Evolutionary conservation across 768 basidiomycete genomes (phyloP).

Genomic region (Termitomyces sp.): DNA sequence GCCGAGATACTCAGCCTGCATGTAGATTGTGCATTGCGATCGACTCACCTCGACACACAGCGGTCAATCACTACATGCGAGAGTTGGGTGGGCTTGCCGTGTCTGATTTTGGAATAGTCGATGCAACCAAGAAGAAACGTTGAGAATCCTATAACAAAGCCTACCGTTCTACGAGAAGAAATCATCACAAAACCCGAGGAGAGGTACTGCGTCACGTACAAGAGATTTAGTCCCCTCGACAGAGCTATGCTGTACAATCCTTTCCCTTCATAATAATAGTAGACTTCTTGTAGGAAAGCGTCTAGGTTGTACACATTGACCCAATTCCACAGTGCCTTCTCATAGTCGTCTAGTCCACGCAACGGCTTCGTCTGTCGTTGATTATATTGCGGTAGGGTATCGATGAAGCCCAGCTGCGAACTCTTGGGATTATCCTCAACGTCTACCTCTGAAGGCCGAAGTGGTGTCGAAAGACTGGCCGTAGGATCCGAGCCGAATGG

Average conservation of each 20-base stretch:
- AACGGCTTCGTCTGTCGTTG: conserved; percentile 40
- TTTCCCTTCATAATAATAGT: conserved; percentile 94
- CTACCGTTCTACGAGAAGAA: conserved; percentile 68
- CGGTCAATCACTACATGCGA: conserved; percentile 76
- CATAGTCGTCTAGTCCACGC: conserved; percentile 76
- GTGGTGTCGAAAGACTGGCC: conserved; percentile 44
- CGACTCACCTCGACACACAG: conserved; percentile 76
- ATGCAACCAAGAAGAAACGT: conserved; percentile 94
- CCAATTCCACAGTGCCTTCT: conserved; percentile 97
- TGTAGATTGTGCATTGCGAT: neutral
- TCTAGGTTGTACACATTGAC: conserved; percentile 98
- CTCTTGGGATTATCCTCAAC: conserved; percentile 23
- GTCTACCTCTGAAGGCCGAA: conserved; percentile 60
- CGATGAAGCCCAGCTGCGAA: conserved; percentile 15
- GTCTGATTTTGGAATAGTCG: conserved; percentile 79
- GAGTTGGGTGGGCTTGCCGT: conserved; percentile 60
- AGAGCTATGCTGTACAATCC: conserved; percentile 95
- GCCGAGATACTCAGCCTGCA: conserved; percentile 3
- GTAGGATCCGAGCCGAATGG: conserved; percentile 15
- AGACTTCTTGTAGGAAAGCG: conserved; percentile 90
- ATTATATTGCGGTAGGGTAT: conserved; percentile 23
- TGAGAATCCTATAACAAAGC: conserved; percentile 97
- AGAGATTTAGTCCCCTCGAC: conserved; percentile 83
- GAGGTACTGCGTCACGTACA: conserved; percentile 52
- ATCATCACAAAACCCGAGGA: conserved; percentile 16